A percentile compares a stretch with the other conserved stretches of the same genome.
Conservation (phyloP, 176 grass and related monocot species). For the Luzula sylvatica region DNA sequence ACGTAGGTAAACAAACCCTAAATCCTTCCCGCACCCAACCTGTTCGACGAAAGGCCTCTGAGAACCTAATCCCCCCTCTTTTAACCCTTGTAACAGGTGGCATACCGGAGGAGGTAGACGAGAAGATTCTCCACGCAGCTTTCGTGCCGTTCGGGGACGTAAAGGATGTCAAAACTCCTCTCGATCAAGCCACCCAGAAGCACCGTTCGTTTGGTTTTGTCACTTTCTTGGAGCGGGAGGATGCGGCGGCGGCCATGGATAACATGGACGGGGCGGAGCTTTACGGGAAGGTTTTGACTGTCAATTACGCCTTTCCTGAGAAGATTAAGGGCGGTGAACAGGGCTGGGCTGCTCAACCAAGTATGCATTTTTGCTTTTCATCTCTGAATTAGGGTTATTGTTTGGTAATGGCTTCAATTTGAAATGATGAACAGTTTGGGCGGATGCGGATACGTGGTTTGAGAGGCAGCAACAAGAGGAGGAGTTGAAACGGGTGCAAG, state of each 20-base stretch:
- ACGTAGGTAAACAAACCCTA: conserved; percentile 46
- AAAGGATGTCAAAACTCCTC: conserved; percentile 97
- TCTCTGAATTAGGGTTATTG: background rate
- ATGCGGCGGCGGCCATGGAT: conserved; percentile 89
- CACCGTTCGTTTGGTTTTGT: conserved; percentile 96
- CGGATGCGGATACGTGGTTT: conserved; percentile 97
- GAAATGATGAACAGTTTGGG: conserved; percentile 54
- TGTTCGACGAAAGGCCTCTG: conserved; percentile 49
- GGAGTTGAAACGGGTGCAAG: conserved; percentile 78
- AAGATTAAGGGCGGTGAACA: conserved; percentile 97
- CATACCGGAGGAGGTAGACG: conserved; percentile 89
- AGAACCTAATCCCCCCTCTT: background rate
- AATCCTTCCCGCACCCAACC: background rate
- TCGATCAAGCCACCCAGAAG: conserved; percentile 96
- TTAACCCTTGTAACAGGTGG: conserved; percentile 40
- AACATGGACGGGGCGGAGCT: conserved; percentile 97
- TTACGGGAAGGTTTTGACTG: conserved; percentile 84
- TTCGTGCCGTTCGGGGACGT: conserved; percentile 98
- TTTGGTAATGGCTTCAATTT: background rate
- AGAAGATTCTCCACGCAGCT: conserved; percentile 84
- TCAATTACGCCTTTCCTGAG: conserved; percentile 97
- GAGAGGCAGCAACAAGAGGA: conserved; percentile 99
- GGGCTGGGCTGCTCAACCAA: conserved; percentile 94
- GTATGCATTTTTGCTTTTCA: conserved; percentile 19
- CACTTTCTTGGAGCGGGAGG: conserved; percentile 94